Evolutionary conservation across 2,329 filamentous ascomycete genomes (phyloP), one percentile per base, ranked within the genome.

Genomic region (Xylaria sp.): DNA sequence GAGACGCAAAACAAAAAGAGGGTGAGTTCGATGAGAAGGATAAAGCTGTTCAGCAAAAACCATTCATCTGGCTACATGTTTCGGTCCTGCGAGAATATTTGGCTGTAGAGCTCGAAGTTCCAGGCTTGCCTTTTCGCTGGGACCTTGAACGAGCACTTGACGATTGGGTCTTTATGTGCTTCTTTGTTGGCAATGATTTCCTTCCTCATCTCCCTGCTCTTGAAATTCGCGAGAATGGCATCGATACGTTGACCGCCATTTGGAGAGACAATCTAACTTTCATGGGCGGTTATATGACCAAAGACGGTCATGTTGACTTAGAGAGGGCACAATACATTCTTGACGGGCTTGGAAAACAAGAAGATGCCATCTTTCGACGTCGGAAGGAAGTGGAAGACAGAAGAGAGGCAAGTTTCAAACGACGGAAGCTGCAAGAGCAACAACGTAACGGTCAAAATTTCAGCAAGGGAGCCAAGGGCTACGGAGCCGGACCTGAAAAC

Each of bases 111-210:
- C 89, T 99, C 75, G 88, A 92, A 76, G 90, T 97, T 40, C 91
- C 93, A 20, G 88, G 90, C 65, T 88, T 97, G 73, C 90, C 91
- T 1, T 98, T 98, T 81, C 88, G 89, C 63, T 98, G 97, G 80
- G 94, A 99, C 78, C 85, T 99, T 53, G 96, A 99, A 81, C 90
- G 96, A 72, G 94, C 94, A 31, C 88, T 98, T 67, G 96, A 98
- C 80, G 95, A 98, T 79, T 98, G 95, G 96, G 93, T 98, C 15
- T 98, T 98, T 80, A 96, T 98, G 90, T 98, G 95, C 82, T 98
- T 97, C 83, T 98, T 98, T 79, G 95, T 98, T 65, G 95, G 95
- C 73, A 99, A 99, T 81, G 97, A 99, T 83, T 99, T 99, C 83
- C 83, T 99, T 74, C 96, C 96, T 59, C 96, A 99, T 85, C 85